phyloP scores from a whole-genome alignment of 1,284 basidiomycete species.

The Ustilago trichophora region DNA sequence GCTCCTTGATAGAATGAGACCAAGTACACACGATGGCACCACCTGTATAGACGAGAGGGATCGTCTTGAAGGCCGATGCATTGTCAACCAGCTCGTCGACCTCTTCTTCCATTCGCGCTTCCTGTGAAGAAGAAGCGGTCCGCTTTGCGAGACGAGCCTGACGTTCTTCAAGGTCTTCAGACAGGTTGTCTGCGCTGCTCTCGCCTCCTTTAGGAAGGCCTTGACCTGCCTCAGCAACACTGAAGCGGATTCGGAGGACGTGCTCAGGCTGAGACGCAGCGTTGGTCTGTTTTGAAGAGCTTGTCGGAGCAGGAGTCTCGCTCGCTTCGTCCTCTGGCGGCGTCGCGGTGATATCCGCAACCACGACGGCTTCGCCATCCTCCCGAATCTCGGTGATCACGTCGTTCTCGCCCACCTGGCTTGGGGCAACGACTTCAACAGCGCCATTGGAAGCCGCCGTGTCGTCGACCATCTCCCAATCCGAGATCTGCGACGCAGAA shows the following conservation, averaged over 20 bases:
- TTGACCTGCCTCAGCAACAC: slow-evolving; percentile 39
- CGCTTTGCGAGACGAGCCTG: slow-evolving; percentile 33
- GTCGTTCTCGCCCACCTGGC: slow-evolving; percentile 10
- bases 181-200: slow-evolving; percentile 42
- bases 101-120: slow-evolving; percentile 8
- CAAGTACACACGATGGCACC: slow-evolving; percentile 87
- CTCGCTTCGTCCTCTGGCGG: background rate
- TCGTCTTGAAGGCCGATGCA: background rate
- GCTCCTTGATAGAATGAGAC: slow-evolving; percentile 75
- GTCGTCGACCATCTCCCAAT: slow-evolving; percentile 52
- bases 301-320: background rate
- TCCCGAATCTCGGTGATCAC: slow-evolving; percentile 50
- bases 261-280: slow-evolving; percentile 3
- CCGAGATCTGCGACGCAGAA: slow-evolving; percentile 16
- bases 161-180: slow-evolving; percentile 48
- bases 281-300: background rate
- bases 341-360: slow-evolving; percentile 14
- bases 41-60: slow-evolving; percentile 71
- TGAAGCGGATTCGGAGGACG: slow-evolving; percentile 30
- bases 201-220: slow-evolving; percentile 46
- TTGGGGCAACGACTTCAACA: slow-evolving; percentile 24
- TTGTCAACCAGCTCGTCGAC: slow-evolving; percentile 61
- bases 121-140: background rate
- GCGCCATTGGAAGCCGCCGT: slow-evolving; percentile 8
- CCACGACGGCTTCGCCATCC: slow-evolving; percentile 41